Base-by-base conservation (phyloP, 1,139 yeast genomes). In the Suhomyces chickasaworum region DNA sequence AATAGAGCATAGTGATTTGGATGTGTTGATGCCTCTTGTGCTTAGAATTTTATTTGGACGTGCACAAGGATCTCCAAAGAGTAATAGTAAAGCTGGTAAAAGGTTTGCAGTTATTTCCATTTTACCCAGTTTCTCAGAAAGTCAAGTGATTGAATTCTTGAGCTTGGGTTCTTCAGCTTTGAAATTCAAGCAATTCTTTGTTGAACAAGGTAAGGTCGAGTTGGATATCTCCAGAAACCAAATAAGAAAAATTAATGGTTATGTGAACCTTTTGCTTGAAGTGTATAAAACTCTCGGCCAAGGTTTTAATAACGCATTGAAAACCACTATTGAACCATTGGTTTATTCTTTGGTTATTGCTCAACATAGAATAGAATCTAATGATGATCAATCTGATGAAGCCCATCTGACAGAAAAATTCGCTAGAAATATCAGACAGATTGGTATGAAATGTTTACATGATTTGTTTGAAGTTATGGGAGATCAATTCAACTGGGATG, bases 41-140 rank as follows among this genome's bases (percentile, higher is more conserved):
- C 66, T 91, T 40, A 73, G 97, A 52, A 85, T 95, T 22, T 68
- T 95, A 30, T 93, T 86, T 65, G 99, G 99, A 5, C 77, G 95
- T 53, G 89, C 90, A 8, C 96, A 89, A 65, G 77, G 78, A 15
- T 56, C 70, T 3, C 61, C 75, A 4, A 70, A 63, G 51, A 81
- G 85, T 63, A 89, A 89, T 50, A 80, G 84, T 41, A 87, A 87
- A 57, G 78, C 80, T 50, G 84, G 91, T 20, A 78, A 88, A 55
- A 86, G 89, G 55, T 77, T 77, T 59, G 93, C 97, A 2, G 89
- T 90, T 4, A 73, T 93, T 13, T 75, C 86, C 16, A 75, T 87
- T 2, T 66, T 93, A 44, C 87, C 89, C 22, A 83, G 77, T 52
- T 73, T 93, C 44, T 73, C 77, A 17, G 78, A 79, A 16, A 63